A percentile compares a stretch with the other conserved stretches of the same genome.
Conservation (phyloP, 2,329 filamentous ascomycete species). For the Claviceps africana region DNA sequence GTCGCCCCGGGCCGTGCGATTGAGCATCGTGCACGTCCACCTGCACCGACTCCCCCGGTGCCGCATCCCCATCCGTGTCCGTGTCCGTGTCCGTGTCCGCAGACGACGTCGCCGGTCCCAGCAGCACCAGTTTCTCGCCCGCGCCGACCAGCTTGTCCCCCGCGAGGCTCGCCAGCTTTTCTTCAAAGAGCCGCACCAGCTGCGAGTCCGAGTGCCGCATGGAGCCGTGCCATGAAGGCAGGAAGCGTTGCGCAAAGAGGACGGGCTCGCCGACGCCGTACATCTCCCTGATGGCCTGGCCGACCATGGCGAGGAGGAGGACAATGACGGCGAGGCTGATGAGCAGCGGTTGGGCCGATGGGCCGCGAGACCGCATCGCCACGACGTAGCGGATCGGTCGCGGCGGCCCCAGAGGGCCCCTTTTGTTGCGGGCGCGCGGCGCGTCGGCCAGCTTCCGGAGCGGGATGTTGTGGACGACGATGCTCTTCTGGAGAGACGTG, state of each 20-base stretch:
- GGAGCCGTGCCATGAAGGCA: conserved; percentile 33
- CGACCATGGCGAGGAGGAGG: conserved; percentile 45
- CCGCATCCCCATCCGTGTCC: too few relatives aligned
- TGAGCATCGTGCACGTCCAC: conserved; percentile 32
- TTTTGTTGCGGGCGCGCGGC: conserved; percentile 18
- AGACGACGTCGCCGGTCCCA: conserved; percentile 10
- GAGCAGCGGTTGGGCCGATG: conserved; percentile 37
- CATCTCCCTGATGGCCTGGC: conserved; percentile 51
- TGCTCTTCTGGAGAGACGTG: conserved; percentile 65
- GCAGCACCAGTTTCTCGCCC: conserved; percentile 26
- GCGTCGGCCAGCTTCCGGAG: conserved; percentile 35
- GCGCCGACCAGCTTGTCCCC: conserved; percentile 18
- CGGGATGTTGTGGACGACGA: conserved; percentile 67
- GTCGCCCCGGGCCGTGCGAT: conserved; percentile 38
- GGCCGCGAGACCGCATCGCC: conserved; percentile 38
- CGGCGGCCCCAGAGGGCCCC: conserved; percentile 30
- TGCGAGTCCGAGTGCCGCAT: conserved; percentile 15
- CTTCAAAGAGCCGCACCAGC: conserved; percentile 13
- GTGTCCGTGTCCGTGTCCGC: too few relatives aligned
- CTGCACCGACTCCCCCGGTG: conserved; percentile 16
- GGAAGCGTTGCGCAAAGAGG: conserved; percentile 39
- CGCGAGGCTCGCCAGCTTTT: conserved; percentile 25
- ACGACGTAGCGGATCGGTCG: conserved; percentile 57
- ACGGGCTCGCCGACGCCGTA: conserved; percentile 41
- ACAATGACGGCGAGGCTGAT: conserved; percentile 42